phyloP scores from a whole-genome alignment of 1,284 basidiomycete genomes.

The Sanghuangporus weigelae region DNA sequence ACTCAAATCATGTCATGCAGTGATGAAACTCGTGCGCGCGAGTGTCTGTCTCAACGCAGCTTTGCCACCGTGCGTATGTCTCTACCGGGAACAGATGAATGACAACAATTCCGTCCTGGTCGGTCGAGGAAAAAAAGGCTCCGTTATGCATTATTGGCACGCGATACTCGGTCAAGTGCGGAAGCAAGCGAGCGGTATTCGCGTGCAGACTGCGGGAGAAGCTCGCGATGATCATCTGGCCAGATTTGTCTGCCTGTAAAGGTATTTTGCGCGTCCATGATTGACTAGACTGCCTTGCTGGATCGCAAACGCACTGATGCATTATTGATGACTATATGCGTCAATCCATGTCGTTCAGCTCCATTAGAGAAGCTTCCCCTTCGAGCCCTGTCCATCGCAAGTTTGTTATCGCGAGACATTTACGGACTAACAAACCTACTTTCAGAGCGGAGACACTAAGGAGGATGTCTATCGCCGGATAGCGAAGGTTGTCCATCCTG shows the following conservation, averaged over 20 bases:
- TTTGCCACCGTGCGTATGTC: too few species aligned
- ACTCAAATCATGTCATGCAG: too few species aligned
- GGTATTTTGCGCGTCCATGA: background rate
- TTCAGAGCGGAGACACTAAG: slow-evolving; percentile 14
- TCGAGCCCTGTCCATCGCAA: background rate
- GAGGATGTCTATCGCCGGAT: slow-evolving; percentile 17
- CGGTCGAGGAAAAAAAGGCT: too few species aligned
- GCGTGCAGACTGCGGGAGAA: too few species aligned
- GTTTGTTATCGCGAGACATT: background rate
- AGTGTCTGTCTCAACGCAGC: too few species aligned
- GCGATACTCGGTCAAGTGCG: too few species aligned
- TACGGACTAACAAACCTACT: background rate
- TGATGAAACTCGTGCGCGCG: too few species aligned
- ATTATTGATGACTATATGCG: background rate
- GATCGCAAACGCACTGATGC: background rate
- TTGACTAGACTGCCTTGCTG: background rate
- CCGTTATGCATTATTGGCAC: too few species aligned
- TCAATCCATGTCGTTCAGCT: background rate
- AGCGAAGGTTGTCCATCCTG: slow-evolving; percentile 15
- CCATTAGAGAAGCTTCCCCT: background rate
- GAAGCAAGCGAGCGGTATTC: too few species aligned
- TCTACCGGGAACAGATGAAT: too few species aligned
- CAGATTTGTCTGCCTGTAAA: background rate
- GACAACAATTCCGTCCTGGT: too few species aligned
- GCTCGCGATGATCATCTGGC: too few species aligned